phyloP scores from a whole-genome alignment of 2,329 filamentous ascomycete species.

The Alternaria gansuensis region DNA sequence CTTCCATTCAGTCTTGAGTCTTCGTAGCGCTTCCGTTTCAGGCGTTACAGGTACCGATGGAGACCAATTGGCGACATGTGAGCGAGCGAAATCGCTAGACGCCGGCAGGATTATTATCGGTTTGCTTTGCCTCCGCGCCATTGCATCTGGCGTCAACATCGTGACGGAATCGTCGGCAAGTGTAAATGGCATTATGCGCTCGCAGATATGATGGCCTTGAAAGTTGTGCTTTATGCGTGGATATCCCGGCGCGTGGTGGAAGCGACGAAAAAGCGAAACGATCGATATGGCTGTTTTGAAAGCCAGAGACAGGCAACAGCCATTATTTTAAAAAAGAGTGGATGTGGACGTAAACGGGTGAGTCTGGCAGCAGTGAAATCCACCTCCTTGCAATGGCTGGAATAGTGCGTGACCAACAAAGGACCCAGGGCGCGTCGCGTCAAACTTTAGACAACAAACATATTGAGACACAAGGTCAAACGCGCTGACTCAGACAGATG shows the following conservation, averaged over 20 bases:
- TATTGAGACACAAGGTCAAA: not conserved
- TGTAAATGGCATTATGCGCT: not conserved
- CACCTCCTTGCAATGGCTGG: not conserved
- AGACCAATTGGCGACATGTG: conserved; percentile 22
- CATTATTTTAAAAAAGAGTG: not conserved
- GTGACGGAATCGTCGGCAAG: not conserved
- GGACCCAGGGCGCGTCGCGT: not conserved
- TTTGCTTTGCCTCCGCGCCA: not conserved
- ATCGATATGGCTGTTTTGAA: not conserved
- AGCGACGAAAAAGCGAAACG: not conserved
- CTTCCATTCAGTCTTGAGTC: conserved; percentile 24
- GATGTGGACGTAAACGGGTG: not conserved
- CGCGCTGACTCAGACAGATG: not conserved
- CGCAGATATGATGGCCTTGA: not conserved
- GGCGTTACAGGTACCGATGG: conserved; percentile 12
- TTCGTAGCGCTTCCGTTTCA: conserved; percentile 19
- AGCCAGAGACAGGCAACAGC: not conserved
- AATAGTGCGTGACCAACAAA: not conserved
- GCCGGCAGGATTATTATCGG: not conserved
- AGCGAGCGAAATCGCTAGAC: conserved; percentile 24
- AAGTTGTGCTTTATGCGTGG: not conserved
- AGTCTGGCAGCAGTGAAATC: not conserved
- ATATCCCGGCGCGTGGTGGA: not conserved
- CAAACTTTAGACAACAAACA: not conserved
- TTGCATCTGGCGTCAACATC: not conserved